Percentiles rank a stretch among this genome's conserved stretches.
Evolutionary conservation across 2,329 filamentous ascomycete species (phyloP).

Genomic region (Fusarium nisikadoi): DNA sequence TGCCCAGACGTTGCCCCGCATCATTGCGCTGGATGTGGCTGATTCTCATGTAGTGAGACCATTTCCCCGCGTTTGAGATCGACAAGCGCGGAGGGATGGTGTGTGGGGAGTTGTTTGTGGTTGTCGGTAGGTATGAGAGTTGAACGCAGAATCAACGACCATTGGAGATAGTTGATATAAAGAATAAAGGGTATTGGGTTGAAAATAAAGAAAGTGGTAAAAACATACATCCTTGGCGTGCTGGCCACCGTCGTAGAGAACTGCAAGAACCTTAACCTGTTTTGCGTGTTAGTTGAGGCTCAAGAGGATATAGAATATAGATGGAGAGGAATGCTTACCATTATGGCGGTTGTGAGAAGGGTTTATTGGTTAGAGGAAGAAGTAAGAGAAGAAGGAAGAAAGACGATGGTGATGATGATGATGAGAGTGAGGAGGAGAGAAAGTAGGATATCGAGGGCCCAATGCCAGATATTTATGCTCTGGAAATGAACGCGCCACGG

Average conservation of each 20-base stretch:
- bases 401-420: conserved; percentile 28
- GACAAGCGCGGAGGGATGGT: conserved; percentile 32
- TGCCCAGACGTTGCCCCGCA: conserved; percentile 38
- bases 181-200: background rate
- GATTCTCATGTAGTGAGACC: conserved; percentile 32
- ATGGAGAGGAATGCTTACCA: conserved; percentile 37
- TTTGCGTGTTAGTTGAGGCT: conserved; percentile 37
- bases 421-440: conserved; percentile 33
- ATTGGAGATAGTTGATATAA: conserved; percentile 5
- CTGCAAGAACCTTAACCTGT: conserved; percentile 94
- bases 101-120: conserved; percentile 27
- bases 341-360: conserved; percentile 42
- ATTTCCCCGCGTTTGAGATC: conserved; percentile 47
- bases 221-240: conserved; percentile 83
- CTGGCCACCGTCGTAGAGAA: conserved; percentile 91
- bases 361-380: conserved; percentile 26
- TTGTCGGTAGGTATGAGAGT: conserved; percentile 15
- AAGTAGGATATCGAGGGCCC: conserved; percentile 25
- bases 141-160: conserved; percentile 20
- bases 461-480: conserved; percentile 44
- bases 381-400: conserved; percentile 33
- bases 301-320: conserved; percentile 1
- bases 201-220: background rate
- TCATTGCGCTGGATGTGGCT: conserved; percentile 37
- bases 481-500: conserved; percentile 21